Percentiles rank a stretch among this genome's conserved stretches.
These are phyloP conservation scores for Saccharomyces hybrid DNA, from an alignment of 1,139 yeast species.

Conservation along the genomic window DNA sequence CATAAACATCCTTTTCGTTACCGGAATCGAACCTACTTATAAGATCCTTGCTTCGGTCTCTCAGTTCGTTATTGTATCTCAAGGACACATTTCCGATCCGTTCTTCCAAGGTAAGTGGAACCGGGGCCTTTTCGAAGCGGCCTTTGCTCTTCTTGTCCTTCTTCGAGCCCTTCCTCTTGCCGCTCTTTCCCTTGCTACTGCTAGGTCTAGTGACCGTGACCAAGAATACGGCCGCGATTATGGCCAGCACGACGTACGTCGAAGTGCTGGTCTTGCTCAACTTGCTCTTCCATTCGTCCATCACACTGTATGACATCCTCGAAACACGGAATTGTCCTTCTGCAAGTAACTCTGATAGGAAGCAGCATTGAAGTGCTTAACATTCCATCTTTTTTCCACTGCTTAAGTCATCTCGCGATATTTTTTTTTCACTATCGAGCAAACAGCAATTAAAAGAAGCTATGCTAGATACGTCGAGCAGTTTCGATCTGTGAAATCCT, in stretches of 20 bases:
- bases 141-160: conserved; percentile 3
- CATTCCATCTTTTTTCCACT: background rate
- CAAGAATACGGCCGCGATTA: background rate
- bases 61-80: conserved; percentile 25
- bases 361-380: background rate
- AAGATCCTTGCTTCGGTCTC: conserved; percentile 17
- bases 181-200: background rate
- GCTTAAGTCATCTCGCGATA: background rate
- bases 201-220: background rate
- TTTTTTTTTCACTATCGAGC: background rate
- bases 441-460: background rate
- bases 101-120: conserved; percentile 21
- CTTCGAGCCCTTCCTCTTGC: conserved; percentile 1
- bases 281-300: background rate
- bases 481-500: no score
- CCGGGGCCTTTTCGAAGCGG: conserved; percentile 10
- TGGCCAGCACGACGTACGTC: background rate
- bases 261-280: background rate
- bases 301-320: background rate
- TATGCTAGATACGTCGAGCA: background rate
- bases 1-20: conserved; percentile 38
- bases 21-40: conserved; percentile 17
- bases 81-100: conserved; percentile 21
- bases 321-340: background rate
- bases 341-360: background rate